Percentiles rank a stretch among this genome's conserved stretches.
phyloP scores from a whole-genome alignment of 345 rosid species.

The Syzygium grande region DNA sequence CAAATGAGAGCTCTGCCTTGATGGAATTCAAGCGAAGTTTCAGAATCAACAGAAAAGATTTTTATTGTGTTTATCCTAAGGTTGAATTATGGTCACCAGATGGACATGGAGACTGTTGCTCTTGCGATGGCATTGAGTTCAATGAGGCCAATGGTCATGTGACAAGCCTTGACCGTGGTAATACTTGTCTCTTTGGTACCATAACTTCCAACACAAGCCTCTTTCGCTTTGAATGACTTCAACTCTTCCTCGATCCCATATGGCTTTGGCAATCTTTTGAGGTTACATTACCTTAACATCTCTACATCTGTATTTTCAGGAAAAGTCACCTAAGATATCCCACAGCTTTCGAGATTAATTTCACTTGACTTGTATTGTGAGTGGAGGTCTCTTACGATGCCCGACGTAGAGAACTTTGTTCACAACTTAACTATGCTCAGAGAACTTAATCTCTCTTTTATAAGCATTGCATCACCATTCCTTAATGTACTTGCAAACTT shows the following conservation, averaged over 20 bases:
- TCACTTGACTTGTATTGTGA: fast-evolving
- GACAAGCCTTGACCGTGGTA: fast-evolving
- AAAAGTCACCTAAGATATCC: not conserved
- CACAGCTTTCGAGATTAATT: not conserved
- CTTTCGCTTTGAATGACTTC: not conserved
- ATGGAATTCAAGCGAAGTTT: not conserved
- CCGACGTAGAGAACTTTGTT: not conserved
- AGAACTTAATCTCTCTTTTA: not conserved
- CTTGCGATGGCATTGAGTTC: not conserved
- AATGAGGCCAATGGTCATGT: not conserved
- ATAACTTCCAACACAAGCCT: not conserved
- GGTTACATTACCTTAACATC: not conserved
- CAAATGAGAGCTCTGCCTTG: not conserved
- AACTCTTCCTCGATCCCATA: not conserved
- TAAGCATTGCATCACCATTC: not conserved
- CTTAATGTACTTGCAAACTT: not conserved
- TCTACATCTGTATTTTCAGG: fast-evolving
- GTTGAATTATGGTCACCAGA: not conserved
- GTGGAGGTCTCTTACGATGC: not conserved
- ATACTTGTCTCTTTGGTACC: not conserved
- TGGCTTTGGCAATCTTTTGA: fast-evolving
- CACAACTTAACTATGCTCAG: not conserved
- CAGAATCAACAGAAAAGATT: too few relatives aligned
- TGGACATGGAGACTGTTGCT: not conserved
- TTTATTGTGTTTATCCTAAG: fast-evolving